Evolutionary conservation across 139 green algal species (phyloP), one percentile per base, ranked within the genome.

Genomic region (Volvox africanus): DNA sequence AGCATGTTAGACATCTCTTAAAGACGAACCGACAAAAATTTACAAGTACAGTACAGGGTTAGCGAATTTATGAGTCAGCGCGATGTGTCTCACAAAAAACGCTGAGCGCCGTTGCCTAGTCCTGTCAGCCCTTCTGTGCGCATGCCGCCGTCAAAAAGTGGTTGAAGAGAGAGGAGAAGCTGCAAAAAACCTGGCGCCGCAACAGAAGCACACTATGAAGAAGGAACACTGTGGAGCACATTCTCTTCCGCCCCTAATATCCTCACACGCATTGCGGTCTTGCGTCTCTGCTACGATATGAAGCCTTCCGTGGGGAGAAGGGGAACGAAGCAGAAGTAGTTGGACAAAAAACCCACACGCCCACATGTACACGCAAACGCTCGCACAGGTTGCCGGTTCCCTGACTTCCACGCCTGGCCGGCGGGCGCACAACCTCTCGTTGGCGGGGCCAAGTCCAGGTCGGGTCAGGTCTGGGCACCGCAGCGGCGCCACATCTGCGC

Each of bases 211-310:
- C 75, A 55, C n/a, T n/a, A n/a, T 2, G 32, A 30, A 61, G 32
- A 61, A 22, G 44, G 75, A 33, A 81, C 33, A 81, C 32, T 13
- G 30, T 19, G 19, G 78, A 24, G 62, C 36, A 65, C 35, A 84
- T 19, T 68, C 36, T 84, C 78, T 84, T 84, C 78, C 78, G 78
- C 78, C 78, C 37, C 78, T 84, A 68, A 26, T 26, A 82, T 82
- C 24, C 1, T 82, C 14, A 36, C 14, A 36, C 30, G 28, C 11
- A 62, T 20, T 14, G 1, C 33, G 55, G 33, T 82, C 24, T 24
- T 73, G 76, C n/a, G 17, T 68, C 21, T 13, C 78, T 33, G 22
- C 32, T 68, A 68, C 67, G 78, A 35, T 84, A 84, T 35, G 78
- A 84, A 68, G 78, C 36, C 22, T 30, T 13, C 76, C 76, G 44